phyloP scores from a whole-genome alignment of 2,329 filamentous ascomycete species.

The Teratosphaeria destructans region DNA sequence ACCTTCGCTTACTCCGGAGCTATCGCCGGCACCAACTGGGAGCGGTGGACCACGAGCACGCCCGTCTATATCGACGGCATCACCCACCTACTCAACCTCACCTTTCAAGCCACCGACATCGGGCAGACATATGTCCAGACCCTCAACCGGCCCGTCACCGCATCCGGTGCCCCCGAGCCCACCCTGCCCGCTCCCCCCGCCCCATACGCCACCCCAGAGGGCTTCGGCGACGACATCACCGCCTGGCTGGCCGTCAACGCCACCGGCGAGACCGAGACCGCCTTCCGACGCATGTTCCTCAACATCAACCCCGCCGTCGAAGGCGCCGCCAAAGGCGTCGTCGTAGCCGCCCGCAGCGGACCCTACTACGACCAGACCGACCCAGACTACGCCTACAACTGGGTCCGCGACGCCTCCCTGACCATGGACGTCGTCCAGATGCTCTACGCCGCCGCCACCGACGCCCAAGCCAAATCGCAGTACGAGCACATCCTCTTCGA shows the following conservation, averaged over 20 bases:
- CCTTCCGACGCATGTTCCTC: slow-evolving; percentile 21
- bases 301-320: slow-evolving; percentile 24
- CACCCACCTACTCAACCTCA: slow-evolving; percentile 21
- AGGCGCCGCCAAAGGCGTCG: slow-evolving; percentile 20
- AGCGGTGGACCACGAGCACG: slow-evolving; percentile 20
- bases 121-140: slow-evolving; percentile 17
- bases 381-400: slow-evolving; percentile 26
- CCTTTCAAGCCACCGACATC: slow-evolving; percentile 20
- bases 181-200: slow-evolving; percentile 13
- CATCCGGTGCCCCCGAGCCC: slow-evolving; percentile 16
- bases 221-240: slow-evolving; percentile 23
- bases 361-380: slow-evolving; percentile 15
- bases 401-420: slow-evolving; percentile 21
- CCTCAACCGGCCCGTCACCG: slow-evolving; percentile 13
- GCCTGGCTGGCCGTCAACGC: slow-evolving; percentile 13
- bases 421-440: slow-evolving; percentile 22
- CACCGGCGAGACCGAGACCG: slow-evolving; percentile 15
- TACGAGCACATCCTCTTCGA: slow-evolving; percentile 19
- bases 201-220: slow-evolving; percentile 21
- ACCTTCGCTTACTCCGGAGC: slow-evolving; percentile 17
- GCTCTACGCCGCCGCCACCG: slow-evolving; percentile 17
- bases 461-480: slow-evolving; percentile 8
- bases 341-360: slow-evolving; percentile 22
- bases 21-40: slow-evolving; percentile 15
- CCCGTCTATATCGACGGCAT: slow-evolving; percentile 22